Base-by-base conservation (phyloP, 2,329 filamentous ascomycete genomes). In the Diaporthe citriasiana region DNA sequence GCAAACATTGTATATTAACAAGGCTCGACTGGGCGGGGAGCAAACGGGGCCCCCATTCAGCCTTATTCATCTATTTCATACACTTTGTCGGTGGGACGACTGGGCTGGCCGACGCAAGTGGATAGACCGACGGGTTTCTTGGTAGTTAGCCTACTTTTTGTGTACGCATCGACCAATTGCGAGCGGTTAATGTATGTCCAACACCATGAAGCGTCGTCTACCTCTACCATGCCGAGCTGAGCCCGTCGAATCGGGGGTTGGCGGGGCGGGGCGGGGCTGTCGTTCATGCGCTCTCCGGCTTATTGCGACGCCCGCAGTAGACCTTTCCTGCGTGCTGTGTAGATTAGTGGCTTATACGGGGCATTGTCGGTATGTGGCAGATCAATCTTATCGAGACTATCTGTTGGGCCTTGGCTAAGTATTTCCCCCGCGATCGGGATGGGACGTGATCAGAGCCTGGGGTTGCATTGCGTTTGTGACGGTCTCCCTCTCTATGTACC, bases 401-500 rank as follows among this genome's bases (percentile, higher is more conserved):
- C 12, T 45, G 35, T 30, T 10, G 10, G 10, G 25, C 51, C 51
- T 30, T 30, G 45, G 8, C 45, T 12, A 25, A 38, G 38, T 47
- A 6, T 22, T 17, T 19, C 13, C 33, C 40, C 59, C 59, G 15
- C 45, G 45, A 66, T 13, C 47, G 8, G 22, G 45, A 15, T n/a
- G 63, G 45, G 63, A 66, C 30, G 63, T 38, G 63, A 63, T 19
- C 45, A 66, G 63, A n/a, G 63, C 45, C 30, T 35, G 12, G 30
- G 60, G 60, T 66, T 66, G 60, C 60, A 66, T 51, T 66, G 59
- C 59, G 42, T 47, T 27, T 30, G 60, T 66, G 60, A 45, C 60
- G 60, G 60, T 51, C 27, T 66, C 45, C 27, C 60, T 19, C 12
- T 35, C 42, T 17, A 22, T 50, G 7, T 33, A 30, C 42, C 27